phyloP scores from a whole-genome alignment of 2,329 filamentous ascomycete species.

The Pleomassaria siparia region DNA sequence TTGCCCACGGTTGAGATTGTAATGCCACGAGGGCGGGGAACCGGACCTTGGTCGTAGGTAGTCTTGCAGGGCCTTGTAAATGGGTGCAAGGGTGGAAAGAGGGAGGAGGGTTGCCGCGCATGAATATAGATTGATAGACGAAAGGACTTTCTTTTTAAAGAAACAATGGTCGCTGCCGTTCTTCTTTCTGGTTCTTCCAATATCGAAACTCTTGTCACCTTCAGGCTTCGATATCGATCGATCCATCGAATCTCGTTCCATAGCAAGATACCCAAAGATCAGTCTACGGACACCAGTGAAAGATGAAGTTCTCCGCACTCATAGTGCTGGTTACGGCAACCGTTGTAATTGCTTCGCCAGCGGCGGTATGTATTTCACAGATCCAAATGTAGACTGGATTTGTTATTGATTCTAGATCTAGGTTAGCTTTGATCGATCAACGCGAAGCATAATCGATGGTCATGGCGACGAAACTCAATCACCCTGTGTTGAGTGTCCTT shows the following conservation, averaged over 20 bases:
- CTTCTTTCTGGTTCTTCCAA: not conserved
- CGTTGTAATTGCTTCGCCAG: conserved; percentile 25
- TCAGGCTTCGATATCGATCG: not conserved
- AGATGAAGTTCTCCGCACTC: conserved; percentile 30
- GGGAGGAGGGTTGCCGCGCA: not conserved
- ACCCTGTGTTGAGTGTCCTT: conserved; percentile 30
- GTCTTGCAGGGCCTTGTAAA: conserved; percentile 14
- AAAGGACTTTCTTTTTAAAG: conserved; percentile 15
- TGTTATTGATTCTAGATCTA: conserved; percentile 4
- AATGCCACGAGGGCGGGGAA: conserved; percentile 27
- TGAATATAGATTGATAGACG: conserved; percentile 22
- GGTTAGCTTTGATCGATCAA: conserved; percentile 24
- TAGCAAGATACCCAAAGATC: not conserved
- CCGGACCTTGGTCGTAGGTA: conserved; percentile 15
- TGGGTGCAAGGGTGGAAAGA: conserved; percentile 6
- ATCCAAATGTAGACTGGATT: not conserved
- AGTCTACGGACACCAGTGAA: conserved; percentile 1
- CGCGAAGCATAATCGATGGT: conserved; percentile 17
- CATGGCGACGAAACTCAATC: conserved; percentile 10
- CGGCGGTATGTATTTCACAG: conserved; percentile 18
- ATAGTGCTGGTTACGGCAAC: conserved; percentile 20
- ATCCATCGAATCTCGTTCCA: not conserved
- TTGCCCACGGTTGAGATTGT: conserved; percentile 10
- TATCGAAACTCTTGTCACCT: not conserved
- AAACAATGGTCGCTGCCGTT: not conserved